Conservation (phyloP, 768 basidiomycete genomes). For the Suillus tomentosus region DNA sequence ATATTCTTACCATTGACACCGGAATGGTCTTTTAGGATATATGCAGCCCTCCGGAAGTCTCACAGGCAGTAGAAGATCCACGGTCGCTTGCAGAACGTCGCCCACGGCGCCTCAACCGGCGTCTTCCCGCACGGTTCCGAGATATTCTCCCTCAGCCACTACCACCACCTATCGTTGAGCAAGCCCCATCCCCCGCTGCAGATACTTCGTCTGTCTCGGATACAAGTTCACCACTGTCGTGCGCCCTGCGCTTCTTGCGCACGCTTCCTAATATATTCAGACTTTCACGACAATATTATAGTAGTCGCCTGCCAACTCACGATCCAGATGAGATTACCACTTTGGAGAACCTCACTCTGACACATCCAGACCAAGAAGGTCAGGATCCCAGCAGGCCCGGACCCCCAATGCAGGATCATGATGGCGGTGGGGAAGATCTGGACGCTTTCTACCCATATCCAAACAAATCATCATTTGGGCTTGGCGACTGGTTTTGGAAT, state of each 20-base stretch:
- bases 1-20: neutral
- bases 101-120: conserved; percentile 1
- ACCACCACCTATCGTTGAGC: neutral
- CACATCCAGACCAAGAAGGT: neutral
- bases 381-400: neutral
- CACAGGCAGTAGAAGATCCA: neutral
- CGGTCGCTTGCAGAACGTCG: conserved; percentile 5
- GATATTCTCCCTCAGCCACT: conserved; percentile 12
- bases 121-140: neutral
- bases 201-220: neutral
- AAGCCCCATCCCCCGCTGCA: neutral
- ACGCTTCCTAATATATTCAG: conserved; percentile 12
- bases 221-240: neutral
- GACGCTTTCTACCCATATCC: conserved; percentile 18
- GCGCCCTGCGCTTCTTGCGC: neutral
- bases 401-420: neutral
- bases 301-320: neutral
- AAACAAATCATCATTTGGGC: conserved; percentile 18
- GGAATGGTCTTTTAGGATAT: neutral
- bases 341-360: conserved; percentile 1
- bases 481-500: conserved; percentile 26
- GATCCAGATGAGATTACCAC: conserved; percentile 9
- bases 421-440: too few relatives aligned
- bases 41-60: neutral
- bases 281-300: conserved; percentile 5